phyloP scores from a whole-genome alignment of 2,329 filamentous ascomycete species.

The Raffaelea deltoideospora region DNA sequence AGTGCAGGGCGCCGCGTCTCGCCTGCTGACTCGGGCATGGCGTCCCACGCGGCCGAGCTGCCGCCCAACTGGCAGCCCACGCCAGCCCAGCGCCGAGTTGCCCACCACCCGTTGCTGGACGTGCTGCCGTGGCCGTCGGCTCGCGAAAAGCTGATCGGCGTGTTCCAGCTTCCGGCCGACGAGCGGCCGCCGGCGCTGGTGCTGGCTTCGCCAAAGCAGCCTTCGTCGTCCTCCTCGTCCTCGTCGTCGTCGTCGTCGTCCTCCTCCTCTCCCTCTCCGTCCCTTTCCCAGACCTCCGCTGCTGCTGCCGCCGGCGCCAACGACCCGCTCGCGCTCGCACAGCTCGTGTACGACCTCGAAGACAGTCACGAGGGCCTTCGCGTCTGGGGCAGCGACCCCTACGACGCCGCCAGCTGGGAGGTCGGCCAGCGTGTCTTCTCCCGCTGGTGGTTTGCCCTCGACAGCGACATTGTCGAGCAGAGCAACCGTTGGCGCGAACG shows the following conservation, averaged over 20 bases:
- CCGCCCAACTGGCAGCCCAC: constrained; percentile 35
- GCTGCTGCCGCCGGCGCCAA: constrained; percentile 27
- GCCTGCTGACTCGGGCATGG: constrained; percentile 9
- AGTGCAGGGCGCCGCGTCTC: no score
- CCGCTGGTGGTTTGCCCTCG: constrained; percentile 47
- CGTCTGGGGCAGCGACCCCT: constrained; percentile 34
- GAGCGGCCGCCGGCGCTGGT: no score
- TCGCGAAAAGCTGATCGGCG: constrained; percentile 20
- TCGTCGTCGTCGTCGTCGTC: no score
- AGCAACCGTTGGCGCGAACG: constrained; percentile 35
- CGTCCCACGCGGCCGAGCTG: constrained; percentile 18
- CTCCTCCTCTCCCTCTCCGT: no score
- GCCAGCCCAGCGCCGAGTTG: constrained; percentile 27
- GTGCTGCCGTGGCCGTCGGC: constrained; percentile 38
- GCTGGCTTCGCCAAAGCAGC: no score
- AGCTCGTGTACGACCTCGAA: constrained; percentile 42
- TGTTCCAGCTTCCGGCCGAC: constrained; percentile 32
- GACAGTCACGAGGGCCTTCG: constrained; percentile 34
- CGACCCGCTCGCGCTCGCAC: constrained; percentile 29
- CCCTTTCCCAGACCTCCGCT: no score
- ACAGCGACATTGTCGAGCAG: constrained; percentile 33
- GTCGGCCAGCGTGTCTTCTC: constrained; percentile 42
- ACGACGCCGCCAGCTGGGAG: constrained; percentile 35
- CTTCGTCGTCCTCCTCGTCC: no score
- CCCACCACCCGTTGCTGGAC: constrained; percentile 43